Evolutionary conservation across 805 yeast species (phyloP), one percentile per base, ranked within the genome.

Genomic region (Spathaspora hagerdaliae): DNA sequence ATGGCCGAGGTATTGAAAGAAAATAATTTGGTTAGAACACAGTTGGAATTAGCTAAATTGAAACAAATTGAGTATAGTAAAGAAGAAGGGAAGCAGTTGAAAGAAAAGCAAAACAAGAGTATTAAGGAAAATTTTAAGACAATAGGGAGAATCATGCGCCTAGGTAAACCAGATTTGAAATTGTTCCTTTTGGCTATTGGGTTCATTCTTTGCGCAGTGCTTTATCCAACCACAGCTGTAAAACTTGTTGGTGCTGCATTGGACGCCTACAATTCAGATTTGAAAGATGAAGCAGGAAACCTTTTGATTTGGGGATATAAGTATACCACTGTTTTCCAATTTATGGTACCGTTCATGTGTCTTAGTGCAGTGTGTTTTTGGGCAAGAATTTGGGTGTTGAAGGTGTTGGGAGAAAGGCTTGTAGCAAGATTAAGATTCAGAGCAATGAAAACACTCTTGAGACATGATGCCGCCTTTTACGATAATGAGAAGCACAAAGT

Each of bases 401-500:
- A 64, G 46, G 52, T 72, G 38, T 51, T 72, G 33, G 77, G 77
- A 3, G 77, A 72, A 55, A 52, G 76, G 38, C 57, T 72, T 37
- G 76, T 71, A 14, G 76, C 77, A 12, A 51, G 77, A 34, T 63
- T 72, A 32, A 56, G 77, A 42, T 56, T 67, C 27, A 52, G 70
- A 35, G 70, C 68, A 6, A 71, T 71, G 75, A 69, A 70, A 51
- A 61, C 65, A 46, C 57, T 72, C 50, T 59, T 72, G 24, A 53
- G 74, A 32, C 75, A 72, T 49, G 77, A 72, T 48, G 48, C 73
- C 1, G 62, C 64, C 6, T 72, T 72, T 48, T 72, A 61, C 47
- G 77, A 72, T 48, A 56, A 57, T 38, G 77, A 71, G 24, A 71
- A 70, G 51, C 69, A 72, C 54, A 71, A 71, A 54, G 75, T 73